Evolutionary conservation across 257 asterid genomes (phyloP), one percentile per base, ranked within the genome.

Genomic region (Sherardia arvensis): DNA sequence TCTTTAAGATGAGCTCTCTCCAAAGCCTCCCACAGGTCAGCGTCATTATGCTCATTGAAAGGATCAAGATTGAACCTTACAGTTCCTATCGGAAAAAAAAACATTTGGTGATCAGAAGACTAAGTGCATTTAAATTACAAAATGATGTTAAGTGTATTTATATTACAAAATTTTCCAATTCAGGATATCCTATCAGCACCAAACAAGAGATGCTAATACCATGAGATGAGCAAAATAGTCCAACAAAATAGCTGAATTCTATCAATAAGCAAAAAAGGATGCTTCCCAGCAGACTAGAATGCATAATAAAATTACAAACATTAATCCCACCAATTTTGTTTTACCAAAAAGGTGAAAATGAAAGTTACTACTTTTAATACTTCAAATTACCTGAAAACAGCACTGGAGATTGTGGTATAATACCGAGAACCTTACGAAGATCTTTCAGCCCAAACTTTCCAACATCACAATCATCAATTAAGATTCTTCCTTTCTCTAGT

Each of bases 51-150:
- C 76, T 93, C 99, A 53, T 67, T 81, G 79, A 92, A 92, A 1
- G 99, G 99, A 71, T 93, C 99, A 27, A 93, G 97, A 74, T 93
- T 93, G 70, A 93, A 93, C 75, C 99, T 77, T 62, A 90, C 92
- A 10, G 91, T 81, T 68, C 99, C 99, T 89, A 74, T 49, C 32
- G 64, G 59, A 72, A 69, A 33, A 61, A 72, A 69, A 33, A 60
- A 43, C 51, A 56, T 69, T 49, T 14, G 54, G 15, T 1, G 6
- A 2, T 17, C 28, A 56, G 27, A 70, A 23, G 26, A 8, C 9
- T 9, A 36, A 28, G 26, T 21, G 7, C 12, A 0, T 2, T 40
- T 36, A 4, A 36, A 36, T 10, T n/a, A n/a, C n/a, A n/a, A n/a
- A n/a, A n/a, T n/a, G n/a, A n/a, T n/a, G n/a, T n/a, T n/a, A 8